Evolutionary conservation across 2,329 filamentous ascomycete genomes (phyloP).

Genomic region (Penicillium sp.): DNA sequence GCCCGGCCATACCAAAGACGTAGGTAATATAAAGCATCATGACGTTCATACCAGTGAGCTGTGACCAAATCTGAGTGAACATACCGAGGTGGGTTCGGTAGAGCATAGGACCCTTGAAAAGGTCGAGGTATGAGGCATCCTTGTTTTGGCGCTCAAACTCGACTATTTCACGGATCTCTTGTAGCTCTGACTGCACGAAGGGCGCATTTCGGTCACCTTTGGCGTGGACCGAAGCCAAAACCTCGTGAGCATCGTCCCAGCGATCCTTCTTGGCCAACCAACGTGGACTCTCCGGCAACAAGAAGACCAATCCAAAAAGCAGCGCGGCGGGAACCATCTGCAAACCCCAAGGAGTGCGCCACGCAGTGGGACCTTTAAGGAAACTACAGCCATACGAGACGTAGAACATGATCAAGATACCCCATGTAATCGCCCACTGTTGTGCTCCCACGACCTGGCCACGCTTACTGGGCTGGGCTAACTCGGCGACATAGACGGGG

Average conservation of each 20-base stretch:
- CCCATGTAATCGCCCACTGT: constrained; percentile 73
- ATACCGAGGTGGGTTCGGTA: constrained; percentile 71
- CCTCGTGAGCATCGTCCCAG: constrained; percentile 53
- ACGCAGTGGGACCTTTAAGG: constrained; percentile 58
- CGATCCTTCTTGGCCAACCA: constrained; percentile 64
- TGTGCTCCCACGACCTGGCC: constrained; percentile 68
- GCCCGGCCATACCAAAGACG: constrained; percentile 70
- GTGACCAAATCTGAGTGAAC: constrained; percentile 74
- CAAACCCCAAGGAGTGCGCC: constrained; percentile 65
- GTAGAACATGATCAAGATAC: constrained; percentile 68
- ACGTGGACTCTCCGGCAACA: constrained; percentile 58
- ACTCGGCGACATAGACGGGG: constrained; percentile 68
- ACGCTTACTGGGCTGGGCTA: constrained; percentile 57
- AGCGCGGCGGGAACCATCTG: constrained; percentile 63
- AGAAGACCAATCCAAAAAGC: constrained; percentile 55
- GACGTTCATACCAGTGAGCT: constrained; percentile 74
- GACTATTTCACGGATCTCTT: constrained; percentile 71
- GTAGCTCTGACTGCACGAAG: constrained; percentile 66
- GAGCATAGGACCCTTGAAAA: constrained; percentile 71
- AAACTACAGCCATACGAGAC: constrained; percentile 63
- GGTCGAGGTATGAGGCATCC: constrained; percentile 68
- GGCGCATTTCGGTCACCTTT: constrained; percentile 63
- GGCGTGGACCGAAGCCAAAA: constrained; percentile 60
- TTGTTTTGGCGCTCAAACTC: constrained; percentile 71
- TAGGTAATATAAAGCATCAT: constrained; percentile 69